These are phyloP conservation scores for Blastobotrys serpentis DNA, from an alignment of 1,139 yeast genomes.

Conservation along the genomic window DNA sequence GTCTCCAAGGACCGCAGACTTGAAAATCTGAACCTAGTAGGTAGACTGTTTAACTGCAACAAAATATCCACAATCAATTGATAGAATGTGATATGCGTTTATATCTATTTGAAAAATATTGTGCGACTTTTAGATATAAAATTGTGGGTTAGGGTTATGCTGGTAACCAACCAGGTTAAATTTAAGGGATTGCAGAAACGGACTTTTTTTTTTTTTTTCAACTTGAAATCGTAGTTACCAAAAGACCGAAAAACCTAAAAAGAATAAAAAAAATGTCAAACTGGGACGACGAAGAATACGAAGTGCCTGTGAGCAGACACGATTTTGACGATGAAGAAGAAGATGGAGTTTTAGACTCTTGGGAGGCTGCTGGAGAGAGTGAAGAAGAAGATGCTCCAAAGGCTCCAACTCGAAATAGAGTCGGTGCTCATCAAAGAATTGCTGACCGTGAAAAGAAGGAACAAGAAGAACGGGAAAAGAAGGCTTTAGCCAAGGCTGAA, in stretches of 20 bases:
- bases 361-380: slow-evolving; percentile 60
- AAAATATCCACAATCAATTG: no score
- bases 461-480: slow-evolving; percentile 39
- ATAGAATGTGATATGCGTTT: no score
- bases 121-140: no score
- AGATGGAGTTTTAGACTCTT: slow-evolving; percentile 72
- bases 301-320: slow-evolving; percentile 75
- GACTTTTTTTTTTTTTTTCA: neutral
- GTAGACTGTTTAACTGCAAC: no score
- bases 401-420: slow-evolving; percentile 39
- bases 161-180: neutral
- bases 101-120: no score
- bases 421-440: slow-evolving; percentile 37
- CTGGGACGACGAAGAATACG: slow-evolving; percentile 67
- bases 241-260: neutral
- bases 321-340: slow-evolving; percentile 88
- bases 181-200: neutral
- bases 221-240: no score
- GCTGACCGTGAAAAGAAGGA: slow-evolving; percentile 42
- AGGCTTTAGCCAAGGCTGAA: slow-evolving; percentile 40
- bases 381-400: slow-evolving; percentile 41
- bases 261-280: slow-evolving; percentile 25
- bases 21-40: no score
- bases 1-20: no score
- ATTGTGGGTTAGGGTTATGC: neutral